Evolutionary conservation across 306 rosid species (phyloP).

Genomic region (Prunus armeniaca): DNA sequence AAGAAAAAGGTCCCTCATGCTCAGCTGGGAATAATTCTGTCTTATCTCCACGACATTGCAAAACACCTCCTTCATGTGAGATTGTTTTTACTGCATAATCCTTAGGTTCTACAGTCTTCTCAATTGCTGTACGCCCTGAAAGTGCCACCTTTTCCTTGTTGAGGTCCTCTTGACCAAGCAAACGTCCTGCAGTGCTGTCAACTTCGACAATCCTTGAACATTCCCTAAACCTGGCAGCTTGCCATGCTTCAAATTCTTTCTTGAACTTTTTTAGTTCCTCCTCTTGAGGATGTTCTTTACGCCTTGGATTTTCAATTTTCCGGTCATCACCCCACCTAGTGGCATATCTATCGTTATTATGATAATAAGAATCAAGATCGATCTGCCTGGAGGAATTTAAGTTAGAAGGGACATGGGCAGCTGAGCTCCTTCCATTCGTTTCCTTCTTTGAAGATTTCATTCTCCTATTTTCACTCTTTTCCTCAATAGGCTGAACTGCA

Average conservation of each 20-base stretch:
- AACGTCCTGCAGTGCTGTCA: slow-evolving; percentile 34
- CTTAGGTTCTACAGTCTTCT: slow-evolving; percentile 39
- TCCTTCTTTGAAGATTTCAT: slow-evolving; percentile 49
- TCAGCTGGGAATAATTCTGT: slow-evolving; percentile 39
- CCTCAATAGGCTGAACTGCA: slow-evolving; percentile 48
- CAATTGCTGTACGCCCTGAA: slow-evolving; percentile 27
- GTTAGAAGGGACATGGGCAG: slow-evolving; percentile 42
- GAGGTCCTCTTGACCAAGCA: slow-evolving; percentile 48
- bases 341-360: slow-evolving; percentile 31
- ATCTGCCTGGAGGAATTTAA: slow-evolving; percentile 49
- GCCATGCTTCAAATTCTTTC: slow-evolving; percentile 95
- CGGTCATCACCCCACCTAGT: slow-evolving; percentile 47
- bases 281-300: slow-evolving; percentile 92
- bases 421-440: slow-evolving; percentile 46
- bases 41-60: slow-evolving; percentile 31
- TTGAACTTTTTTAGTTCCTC: slow-evolving; percentile 88
- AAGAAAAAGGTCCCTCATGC: slow-evolving; percentile 41
- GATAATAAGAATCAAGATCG: slow-evolving; percentile 45
- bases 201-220: slow-evolving; percentile 67
- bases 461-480: slow-evolving; percentile 38
- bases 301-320: slow-evolving; percentile 54
- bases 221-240: slow-evolving; percentile 75
- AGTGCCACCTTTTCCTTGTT: slow-evolving; percentile 44
- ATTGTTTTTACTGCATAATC: slow-evolving; percentile 28
- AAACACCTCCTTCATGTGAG: slow-evolving; percentile 28